These are phyloP conservation scores for Prosopis cineraria DNA, from an alignment of 306 rosid genomes.

Conservation along the genomic window DNA sequence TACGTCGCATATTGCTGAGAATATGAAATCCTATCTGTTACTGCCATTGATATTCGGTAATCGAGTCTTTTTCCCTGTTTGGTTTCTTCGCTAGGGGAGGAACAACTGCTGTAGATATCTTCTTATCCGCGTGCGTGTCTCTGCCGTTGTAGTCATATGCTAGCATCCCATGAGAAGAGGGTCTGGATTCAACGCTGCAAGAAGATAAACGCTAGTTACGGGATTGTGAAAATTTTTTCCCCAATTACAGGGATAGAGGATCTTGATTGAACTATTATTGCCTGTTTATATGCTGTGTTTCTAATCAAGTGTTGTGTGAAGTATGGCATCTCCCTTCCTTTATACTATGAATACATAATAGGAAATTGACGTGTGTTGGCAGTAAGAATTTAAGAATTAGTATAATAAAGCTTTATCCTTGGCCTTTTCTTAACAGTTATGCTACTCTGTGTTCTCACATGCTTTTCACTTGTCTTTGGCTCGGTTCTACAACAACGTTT, in stretches of 20 bases:
- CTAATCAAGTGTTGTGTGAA: too few species aligned
- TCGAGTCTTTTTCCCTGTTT: background rate
- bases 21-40: background rate
- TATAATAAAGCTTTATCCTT: background rate
- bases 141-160: background rate
- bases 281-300: too few species aligned
- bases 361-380: conserved; percentile 1
- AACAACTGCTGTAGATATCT: background rate
- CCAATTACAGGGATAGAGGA: too few species aligned
- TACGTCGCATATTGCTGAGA: background rate
- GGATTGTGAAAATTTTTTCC: too few species aligned
- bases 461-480: background rate
- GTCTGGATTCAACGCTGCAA: too few species aligned
- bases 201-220: too few species aligned
- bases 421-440: background rate
- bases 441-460: background rate
- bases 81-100: background rate
- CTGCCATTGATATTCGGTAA: background rate
- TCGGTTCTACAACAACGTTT: background rate
- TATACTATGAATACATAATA: background rate
- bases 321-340: background rate
- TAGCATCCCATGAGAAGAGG: background rate
- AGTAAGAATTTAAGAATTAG: background rate
- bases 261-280: too few species aligned
- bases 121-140: background rate